Evolutionary conservation across 2,329 filamentous ascomycete species (phyloP), one percentile per base, ranked within the genome.

Genomic region (Zymoseptoria tritici): DNA sequence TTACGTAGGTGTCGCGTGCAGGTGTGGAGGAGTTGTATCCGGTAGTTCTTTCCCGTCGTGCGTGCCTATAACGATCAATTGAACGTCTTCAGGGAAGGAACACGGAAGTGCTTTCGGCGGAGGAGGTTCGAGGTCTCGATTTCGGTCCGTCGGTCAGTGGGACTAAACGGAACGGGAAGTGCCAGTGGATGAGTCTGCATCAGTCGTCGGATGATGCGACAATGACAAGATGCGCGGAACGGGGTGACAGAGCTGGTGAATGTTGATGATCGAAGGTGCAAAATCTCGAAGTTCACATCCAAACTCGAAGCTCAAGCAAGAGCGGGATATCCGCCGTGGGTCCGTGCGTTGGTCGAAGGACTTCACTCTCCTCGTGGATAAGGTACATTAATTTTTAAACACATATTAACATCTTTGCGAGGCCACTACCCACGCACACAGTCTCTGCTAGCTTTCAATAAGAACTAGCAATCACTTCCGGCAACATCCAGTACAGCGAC

Each of bases 401-500:
- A 16, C 36, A 16, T 42, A 16, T 16, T 16, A 42, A 29, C 26
- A 29, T 9, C 9, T 29, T 8, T 9, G 26, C 26, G 6, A 29
- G 26, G 36, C 36, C 16, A 42, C 36, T 42, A 42, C 16, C 7
- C 7, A 29, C 2, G 6, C 26, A 29, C 26, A 11, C 36, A 42
- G 36, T 42, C 36, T 42, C 36, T 16, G 36, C 36, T 16, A 46
- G 16, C 36, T 16, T 46, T 6, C 36, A n/a, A 46, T n/a, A 13
- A 7, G 13, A 16, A 4, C 36, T 46, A 46, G 36, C 16, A 46
- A 16, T 46, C 5, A 16, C 13, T 46, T 46, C 36, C 36, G 16
- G 16, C 36, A 16, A 46, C 36, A 46, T 83, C 80, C 56, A 86
- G 67, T 2, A 85, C 78, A 13, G 81, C 82, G 54, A 85, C 78